phyloP scores from a whole-genome alignment of 495 filamentous ascomycete genomes.

The Hypoxylon lienhwacheense region DNA sequence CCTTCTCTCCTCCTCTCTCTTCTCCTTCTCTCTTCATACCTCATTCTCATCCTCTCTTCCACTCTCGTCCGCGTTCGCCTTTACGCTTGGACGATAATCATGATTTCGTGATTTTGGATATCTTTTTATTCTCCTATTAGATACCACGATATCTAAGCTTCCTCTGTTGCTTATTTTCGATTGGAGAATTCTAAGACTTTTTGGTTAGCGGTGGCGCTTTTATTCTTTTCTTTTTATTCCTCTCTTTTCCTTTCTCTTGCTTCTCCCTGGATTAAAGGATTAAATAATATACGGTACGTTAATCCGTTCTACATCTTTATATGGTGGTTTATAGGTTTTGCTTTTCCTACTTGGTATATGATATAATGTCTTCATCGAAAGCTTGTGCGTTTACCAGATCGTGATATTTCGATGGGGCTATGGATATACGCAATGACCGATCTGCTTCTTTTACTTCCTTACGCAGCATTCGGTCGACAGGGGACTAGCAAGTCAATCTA shows the following conservation, averaged over 20 bases:
- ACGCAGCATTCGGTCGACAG: conserved; percentile 23
- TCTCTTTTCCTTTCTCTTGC: no score
- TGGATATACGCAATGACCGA: conserved; percentile 23
- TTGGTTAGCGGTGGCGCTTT: conserved; percentile 10
- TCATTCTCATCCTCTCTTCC: not conserved
- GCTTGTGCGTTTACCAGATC: not conserved
- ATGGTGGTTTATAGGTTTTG: conserved; percentile 13
- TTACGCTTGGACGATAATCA: conserved; percentile 4
- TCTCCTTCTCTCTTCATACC: not conserved
- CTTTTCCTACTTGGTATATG: conserved; percentile 4
- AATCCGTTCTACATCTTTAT: conserved; percentile 5
- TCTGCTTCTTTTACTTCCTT: conserved; percentile 29
- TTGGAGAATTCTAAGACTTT: conserved; percentile 2
- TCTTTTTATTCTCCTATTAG: no score
- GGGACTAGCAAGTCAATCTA: conserved; percentile 17
- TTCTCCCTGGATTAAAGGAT: conserved; percentile 16
- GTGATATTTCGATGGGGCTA: not conserved
- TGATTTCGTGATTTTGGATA: conserved; percentile 3
- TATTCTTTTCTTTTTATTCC: not conserved
- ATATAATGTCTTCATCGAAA: conserved; percentile 14
- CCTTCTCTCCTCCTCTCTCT: conserved; percentile 2
- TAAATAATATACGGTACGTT: conserved; percentile 30
- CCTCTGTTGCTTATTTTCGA: not conserved
- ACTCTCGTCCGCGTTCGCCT: not conserved
- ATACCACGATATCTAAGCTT: no score